Percentiles rank a stretch among this genome's conserved stretches.
phyloP scores from a whole-genome alignment of 345 rosid genomes.

The Draba incana region DNA sequence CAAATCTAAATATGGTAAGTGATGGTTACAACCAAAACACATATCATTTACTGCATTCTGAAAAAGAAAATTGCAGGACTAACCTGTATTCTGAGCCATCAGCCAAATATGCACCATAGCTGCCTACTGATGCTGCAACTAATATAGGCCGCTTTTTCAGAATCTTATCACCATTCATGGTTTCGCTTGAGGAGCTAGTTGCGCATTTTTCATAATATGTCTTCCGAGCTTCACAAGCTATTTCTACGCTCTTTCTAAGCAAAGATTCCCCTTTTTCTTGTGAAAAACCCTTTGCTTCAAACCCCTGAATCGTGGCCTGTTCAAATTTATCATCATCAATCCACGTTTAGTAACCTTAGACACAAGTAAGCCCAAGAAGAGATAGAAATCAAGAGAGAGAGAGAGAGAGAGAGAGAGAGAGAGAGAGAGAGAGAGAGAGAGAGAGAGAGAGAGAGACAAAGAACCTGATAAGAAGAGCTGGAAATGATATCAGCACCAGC shows the following conservation, averaged over 20 bases:
- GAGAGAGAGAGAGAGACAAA: slow-evolving; percentile 1
- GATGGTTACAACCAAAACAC: background rate
- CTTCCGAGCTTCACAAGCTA: slow-evolving; percentile 68
- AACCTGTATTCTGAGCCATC: slow-evolving; percentile 92
- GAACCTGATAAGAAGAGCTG: slow-evolving; percentile 77
- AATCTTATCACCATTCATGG: slow-evolving; percentile 41
- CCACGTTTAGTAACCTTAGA: background rate
- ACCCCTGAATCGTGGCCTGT: slow-evolving; percentile 86
- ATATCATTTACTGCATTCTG: background rate
- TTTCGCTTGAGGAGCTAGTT: slow-evolving; percentile 36
- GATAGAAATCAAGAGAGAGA: background rate
- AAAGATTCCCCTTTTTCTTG: slow-evolving; percentile 57
- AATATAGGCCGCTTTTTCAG: slow-evolving; percentile 57
- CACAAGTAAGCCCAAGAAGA: background rate
- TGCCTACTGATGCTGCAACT: slow-evolving; percentile 83
- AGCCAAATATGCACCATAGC: slow-evolving; percentile 89
- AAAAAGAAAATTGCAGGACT: slow-evolving; percentile 9
- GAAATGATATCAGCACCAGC: slow-evolving; percentile 83
- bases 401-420: slow-evolving; percentile 3
- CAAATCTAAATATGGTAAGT: slow-evolving; percentile 11
- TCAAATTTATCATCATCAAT: slow-evolving; percentile 13
- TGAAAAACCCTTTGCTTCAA: slow-evolving; percentile 71
- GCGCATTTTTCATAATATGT: slow-evolving; percentile 53
- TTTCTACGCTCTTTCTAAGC: slow-evolving; percentile 69
- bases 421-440: background rate